Percentiles rank a stretch among this genome's conserved stretches.
These are phyloP conservation scores for Blastocladiella emersonii DNA, from an alignment of 371 early-diverging fungal genomes.

Conservation along the genomic window DNA sequence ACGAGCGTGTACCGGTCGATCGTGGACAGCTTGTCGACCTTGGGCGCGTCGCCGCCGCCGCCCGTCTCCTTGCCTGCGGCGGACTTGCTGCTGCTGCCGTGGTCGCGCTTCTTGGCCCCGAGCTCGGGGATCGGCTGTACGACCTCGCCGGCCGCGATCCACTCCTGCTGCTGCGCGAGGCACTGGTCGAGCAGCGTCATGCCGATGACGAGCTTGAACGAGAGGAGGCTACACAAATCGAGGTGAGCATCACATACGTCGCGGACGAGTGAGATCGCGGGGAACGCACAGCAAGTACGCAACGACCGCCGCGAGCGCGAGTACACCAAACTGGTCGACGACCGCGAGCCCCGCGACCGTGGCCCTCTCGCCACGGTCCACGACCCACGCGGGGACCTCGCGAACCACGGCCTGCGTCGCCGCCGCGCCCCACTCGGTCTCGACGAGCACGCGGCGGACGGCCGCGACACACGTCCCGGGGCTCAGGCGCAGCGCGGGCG, in stretches of 20 bases:
- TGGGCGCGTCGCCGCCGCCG: not conserved
- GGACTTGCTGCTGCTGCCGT: too few species aligned
- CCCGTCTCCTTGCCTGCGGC: not conserved
- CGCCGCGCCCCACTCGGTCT: too few species aligned
- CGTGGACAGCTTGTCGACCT: not conserved
- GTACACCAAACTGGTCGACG: too few species aligned
- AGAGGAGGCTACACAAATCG: not conserved
- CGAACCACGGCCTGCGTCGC: too few species aligned
- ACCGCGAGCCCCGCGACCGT: too few species aligned
- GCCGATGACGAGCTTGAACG: not conserved
- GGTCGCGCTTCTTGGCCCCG: not conserved
- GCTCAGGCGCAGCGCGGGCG: not conserved
- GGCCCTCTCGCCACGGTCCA: too few species aligned
- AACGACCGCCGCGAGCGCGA: too few species aligned
- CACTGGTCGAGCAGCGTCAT: constrained; percentile 1
- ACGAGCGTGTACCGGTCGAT: not conserved
- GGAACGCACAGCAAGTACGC: too few species aligned
- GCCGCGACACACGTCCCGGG: not conserved
- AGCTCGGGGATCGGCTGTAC: not conserved
- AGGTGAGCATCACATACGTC: too few species aligned
- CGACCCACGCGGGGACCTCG: too few species aligned
- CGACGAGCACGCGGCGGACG: too few species aligned
- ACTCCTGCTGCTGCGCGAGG: not conserved
- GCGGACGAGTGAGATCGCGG: too few species aligned
- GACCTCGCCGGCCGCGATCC: not conserved